Evolutionary conservation across 345 rosid genomes (phyloP).

Genomic region (Erysimum cheiranthoides): DNA sequence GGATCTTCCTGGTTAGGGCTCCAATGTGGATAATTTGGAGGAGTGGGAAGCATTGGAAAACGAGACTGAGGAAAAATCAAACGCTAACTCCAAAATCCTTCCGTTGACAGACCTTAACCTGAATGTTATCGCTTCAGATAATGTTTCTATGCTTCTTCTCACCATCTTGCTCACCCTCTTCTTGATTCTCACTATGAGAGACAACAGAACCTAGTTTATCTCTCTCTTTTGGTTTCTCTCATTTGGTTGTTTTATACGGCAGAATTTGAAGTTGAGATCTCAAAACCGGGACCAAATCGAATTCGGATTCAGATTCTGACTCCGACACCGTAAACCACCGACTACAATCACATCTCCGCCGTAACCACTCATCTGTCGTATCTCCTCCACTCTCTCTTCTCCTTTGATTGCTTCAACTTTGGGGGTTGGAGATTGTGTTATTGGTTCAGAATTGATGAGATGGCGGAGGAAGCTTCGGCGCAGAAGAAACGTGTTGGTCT

Average conservation of each 20-base stretch:
- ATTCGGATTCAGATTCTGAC: no score
- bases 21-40: conserved; percentile 84
- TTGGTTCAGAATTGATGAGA: conserved; percentile 55
- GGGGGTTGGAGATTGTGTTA: conserved; percentile 48
- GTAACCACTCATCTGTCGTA: no score
- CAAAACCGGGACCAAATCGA: no score
- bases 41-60: conserved; percentile 92
- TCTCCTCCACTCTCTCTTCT: no score
- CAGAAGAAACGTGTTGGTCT: conserved; percentile 78
- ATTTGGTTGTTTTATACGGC: no score
- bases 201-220: conserved; percentile 54
- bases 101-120: conserved; percentile 77
- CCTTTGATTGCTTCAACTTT: conserved; percentile 15
- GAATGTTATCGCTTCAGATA: conserved; percentile 53
- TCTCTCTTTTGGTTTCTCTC: no score
- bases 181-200: conserved; percentile 55
- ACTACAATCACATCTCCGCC: no score
- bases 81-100: conserved; percentile 67
- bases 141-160: conserved; percentile 46
- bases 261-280: no score
- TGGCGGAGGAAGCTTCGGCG: conserved; percentile 54
- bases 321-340: no score
- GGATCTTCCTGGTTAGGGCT: conserved; percentile 95
- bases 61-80: conserved; percentile 55
- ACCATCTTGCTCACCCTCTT: conserved; percentile 50